These are phyloP conservation scores for Aspergillus cristatus DNA, from an alignment of 495 filamentous ascomycete species.

Conservation along the genomic window DNA sequence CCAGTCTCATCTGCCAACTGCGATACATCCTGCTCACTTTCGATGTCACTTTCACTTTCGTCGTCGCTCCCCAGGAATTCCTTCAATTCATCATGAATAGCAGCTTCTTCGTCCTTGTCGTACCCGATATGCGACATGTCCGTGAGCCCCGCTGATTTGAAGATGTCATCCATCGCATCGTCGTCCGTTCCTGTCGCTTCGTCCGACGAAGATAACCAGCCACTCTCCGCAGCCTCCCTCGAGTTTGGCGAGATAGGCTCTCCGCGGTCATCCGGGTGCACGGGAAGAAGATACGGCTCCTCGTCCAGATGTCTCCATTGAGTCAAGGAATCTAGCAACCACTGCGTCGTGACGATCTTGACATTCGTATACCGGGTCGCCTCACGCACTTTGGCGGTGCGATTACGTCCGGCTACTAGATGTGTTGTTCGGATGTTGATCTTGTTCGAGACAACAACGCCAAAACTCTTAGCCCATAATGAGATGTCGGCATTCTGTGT, in stretches of 20 bases:
- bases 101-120: conserved; percentile 39
- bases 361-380: conserved; percentile 63
- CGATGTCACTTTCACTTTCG: conserved; percentile 44
- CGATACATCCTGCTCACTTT: conserved; percentile 13
- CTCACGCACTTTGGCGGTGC: conserved; percentile 83
- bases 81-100: conserved; percentile 60
- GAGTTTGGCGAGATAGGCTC: conserved; percentile 28
- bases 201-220: conserved; percentile 34
- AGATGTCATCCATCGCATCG: conserved; percentile 36
- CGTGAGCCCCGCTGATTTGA: conserved; percentile 22
- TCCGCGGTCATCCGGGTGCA: conserved; percentile 53
- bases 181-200: conserved; percentile 35
- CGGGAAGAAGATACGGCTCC: conserved; percentile 56
- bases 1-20: conserved; percentile 19
- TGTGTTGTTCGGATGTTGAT: conserved; percentile 54
- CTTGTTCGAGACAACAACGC: conserved; percentile 57
- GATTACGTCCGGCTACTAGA: conserved; percentile 60
- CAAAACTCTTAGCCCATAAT: conserved; percentile 76
- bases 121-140: conserved; percentile 29
- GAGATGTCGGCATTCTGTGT: conserved; percentile 73
- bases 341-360: conserved; percentile 83
- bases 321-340: conserved; percentile 73
- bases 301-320: conserved; percentile 72
- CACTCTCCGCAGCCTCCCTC: conserved; percentile 24
- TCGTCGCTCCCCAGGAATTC: conserved; percentile 67